Evolutionary conservation across 768 basidiomycete species (phyloP).

Genomic region (Lactarius deliciosus): DNA sequence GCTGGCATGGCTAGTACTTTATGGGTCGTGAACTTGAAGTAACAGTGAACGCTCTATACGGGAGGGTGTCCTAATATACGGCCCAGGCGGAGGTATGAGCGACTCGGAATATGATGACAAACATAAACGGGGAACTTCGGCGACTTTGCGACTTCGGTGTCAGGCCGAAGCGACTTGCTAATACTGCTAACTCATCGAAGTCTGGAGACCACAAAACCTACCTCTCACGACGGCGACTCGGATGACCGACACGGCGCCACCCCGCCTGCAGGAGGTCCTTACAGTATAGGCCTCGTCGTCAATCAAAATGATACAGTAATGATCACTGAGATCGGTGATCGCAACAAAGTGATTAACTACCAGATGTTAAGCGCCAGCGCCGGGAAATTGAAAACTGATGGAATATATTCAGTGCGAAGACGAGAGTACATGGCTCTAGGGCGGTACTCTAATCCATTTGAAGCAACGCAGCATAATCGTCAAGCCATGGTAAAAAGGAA

Average conservation of each 20-base stretch:
- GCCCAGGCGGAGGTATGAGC: too few species aligned
- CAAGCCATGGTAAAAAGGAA: background rate
- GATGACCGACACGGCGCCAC: background rate
- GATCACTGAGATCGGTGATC: background rate
- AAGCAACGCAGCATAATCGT: background rate
- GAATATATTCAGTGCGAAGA: background rate
- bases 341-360: background rate
- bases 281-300: background rate
- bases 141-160: background rate
- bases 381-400: background rate
- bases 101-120: background rate
- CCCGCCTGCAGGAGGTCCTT: background rate
- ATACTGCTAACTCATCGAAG: background rate
- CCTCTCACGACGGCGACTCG: background rate
- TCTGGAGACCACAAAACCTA: background rate
- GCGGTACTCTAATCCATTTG: background rate
- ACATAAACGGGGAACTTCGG: background rate
- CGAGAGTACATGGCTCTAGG: background rate
- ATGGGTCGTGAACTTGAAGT: background rate
- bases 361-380: background rate
- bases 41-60: background rate
- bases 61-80: background rate
- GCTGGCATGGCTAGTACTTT: conserved; percentile 11
- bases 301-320: background rate
- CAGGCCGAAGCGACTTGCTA: background rate